These are phyloP conservation scores for Saccharomycopsis oosterbeekiorum DNA, from an alignment of 805 yeast genomes.

Conservation along the genomic window DNA sequence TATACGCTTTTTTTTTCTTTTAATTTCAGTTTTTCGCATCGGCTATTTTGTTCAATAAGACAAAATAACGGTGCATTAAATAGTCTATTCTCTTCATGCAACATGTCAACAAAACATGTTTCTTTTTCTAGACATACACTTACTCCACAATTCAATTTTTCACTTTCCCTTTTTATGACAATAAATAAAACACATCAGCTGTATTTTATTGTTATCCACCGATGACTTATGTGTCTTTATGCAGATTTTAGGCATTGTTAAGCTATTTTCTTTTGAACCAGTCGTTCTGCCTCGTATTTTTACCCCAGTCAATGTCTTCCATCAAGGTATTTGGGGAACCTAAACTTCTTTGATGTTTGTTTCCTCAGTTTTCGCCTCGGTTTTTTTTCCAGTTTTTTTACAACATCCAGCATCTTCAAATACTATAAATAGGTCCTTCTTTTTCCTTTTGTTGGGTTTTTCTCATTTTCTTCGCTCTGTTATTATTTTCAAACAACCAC, in stretches of 20 bases:
- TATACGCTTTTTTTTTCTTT: neutral
- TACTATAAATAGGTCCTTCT: neutral
- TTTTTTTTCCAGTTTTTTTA: too few species aligned
- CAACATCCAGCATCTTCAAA: neutral
- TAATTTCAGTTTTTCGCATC: neutral
- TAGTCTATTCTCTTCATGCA: neutral
- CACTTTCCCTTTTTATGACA: neutral
- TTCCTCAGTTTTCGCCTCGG: too few species aligned
- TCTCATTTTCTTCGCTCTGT: neutral
- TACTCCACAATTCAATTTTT: slow-evolving; percentile 1
- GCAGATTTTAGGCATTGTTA: neutral
- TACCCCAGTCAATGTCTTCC: neutral
- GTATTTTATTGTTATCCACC: neutral
- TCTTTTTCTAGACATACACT: neutral
- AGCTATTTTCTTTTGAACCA: neutral
- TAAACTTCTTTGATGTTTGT: neutral
- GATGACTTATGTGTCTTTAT: too few species aligned
- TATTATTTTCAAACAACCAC: neutral
- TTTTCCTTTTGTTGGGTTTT: neutral
- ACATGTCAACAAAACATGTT: neutral
- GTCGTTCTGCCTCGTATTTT: neutral
- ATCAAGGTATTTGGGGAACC: too few species aligned
- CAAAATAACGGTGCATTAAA: too few species aligned
- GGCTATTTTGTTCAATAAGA: neutral
- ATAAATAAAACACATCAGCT: neutral